Evolutionary conservation across 495 filamentous ascomycete species (phyloP).

Genomic region (Penicillium chermesinum): DNA sequence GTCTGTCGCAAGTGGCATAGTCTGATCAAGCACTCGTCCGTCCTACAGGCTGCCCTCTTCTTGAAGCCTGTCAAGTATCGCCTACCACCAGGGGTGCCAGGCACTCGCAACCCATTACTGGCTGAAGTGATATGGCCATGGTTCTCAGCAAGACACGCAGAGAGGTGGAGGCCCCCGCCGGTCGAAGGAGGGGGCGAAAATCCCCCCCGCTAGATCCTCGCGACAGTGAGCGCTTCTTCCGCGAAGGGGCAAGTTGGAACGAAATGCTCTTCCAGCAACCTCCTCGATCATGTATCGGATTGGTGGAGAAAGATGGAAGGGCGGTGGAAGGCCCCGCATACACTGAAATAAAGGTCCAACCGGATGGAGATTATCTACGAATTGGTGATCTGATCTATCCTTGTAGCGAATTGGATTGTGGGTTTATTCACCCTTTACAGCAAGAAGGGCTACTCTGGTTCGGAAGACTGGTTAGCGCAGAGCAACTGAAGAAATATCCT

Average conservation of each 20-base stretch:
- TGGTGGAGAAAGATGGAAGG: slow-evolving; percentile 5
- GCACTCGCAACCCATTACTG: slow-evolving; percentile 9
- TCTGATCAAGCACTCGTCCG: slow-evolving; percentile 6
- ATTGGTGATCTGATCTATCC: no score
- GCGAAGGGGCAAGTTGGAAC: slow-evolving; percentile 14
- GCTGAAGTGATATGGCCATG: neutral
- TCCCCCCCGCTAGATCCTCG: neutral
- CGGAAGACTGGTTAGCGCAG: no score
- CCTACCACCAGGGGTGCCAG: neutral
- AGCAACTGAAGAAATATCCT: no score
- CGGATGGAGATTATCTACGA: no score
- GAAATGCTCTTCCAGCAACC: slow-evolving; percentile 22
- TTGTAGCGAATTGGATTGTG: no score
- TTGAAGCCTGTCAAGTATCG: slow-evolving; percentile 6
- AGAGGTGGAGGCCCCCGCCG: no score
- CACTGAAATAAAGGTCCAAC: no score
- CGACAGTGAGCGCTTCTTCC: neutral
- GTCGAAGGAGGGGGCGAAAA: neutral
- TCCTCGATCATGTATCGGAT: slow-evolving; percentile 9
- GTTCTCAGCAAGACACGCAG: slow-evolving; percentile 1
- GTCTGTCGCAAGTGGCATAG: slow-evolving; percentile 13
- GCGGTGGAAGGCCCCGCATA: no score
- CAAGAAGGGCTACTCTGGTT: no score
- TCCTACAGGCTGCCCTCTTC: slow-evolving; percentile 14
- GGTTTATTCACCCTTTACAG: no score